phyloP scores from a whole-genome alignment of 179 eudicot species.

The Silene noctiflora region DNA sequence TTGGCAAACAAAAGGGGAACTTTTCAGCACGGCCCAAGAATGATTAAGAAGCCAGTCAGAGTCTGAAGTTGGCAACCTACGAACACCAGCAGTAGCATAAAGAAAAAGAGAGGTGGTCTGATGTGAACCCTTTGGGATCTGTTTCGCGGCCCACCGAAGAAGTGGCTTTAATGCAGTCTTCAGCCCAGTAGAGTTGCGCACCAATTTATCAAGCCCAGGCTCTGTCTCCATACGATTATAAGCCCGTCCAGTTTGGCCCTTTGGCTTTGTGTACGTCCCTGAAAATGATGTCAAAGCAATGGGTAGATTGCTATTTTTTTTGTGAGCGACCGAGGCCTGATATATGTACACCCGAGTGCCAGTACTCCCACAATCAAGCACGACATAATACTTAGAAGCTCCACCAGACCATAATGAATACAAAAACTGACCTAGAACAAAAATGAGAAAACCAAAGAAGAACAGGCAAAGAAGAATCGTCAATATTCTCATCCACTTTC shows the following conservation, averaged over 20 bases:
- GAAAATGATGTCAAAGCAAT: constrained; percentile 69
- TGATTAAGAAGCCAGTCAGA: constrained; percentile 87
- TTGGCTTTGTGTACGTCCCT: constrained; percentile 49
- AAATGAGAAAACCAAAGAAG: constrained; percentile 45
- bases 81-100: constrained; percentile 97
- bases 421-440: constrained; percentile 36
- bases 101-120: constrained; percentile 78
- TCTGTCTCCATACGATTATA: constrained; percentile 97
- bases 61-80: constrained; percentile 72
- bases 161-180: constrained; percentile 76
- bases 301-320: constrained; percentile 68
- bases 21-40: constrained; percentile 63
- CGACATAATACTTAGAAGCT: constrained; percentile 66
- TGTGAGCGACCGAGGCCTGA: constrained; percentile 58
- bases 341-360: constrained; percentile 92
- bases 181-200: constrained; percentile 70
- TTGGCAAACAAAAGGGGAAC: constrained; percentile 64
- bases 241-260: constrained; percentile 76
- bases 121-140: constrained; percentile 74
- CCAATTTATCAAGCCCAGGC: constrained; percentile 95
- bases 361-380: constrained; percentile 97
- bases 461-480: constrained; percentile 54
- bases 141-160: constrained; percentile 84
- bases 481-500: constrained; percentile 53
- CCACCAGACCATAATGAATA: constrained; percentile 60